phyloP scores from a whole-genome alignment of 1,139 yeast genomes.

The Candida freyschussii region DNA sequence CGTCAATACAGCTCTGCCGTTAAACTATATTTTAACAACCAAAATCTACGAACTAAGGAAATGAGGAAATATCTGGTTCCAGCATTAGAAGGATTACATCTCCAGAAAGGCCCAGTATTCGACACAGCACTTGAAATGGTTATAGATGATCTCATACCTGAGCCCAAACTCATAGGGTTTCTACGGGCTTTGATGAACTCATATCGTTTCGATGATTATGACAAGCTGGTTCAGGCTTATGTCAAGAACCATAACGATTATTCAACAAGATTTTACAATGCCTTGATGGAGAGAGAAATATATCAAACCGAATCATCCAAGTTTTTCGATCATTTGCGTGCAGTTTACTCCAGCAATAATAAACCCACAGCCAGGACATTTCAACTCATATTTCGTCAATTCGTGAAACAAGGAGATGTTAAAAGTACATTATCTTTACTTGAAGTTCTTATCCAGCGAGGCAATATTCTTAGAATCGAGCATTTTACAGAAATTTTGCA shows the following conservation, averaged over 20 bases:
- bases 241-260: background rate
- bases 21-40: constrained; percentile 2
- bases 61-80: constrained; percentile 8
- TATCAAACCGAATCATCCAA: constrained; percentile 1
- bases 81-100: constrained; percentile 5
- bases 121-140: background rate
- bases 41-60: constrained; percentile 1
- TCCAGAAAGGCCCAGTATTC: constrained; percentile 3
- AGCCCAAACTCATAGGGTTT: constrained; percentile 4
- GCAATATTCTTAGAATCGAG: constrained; percentile 47
- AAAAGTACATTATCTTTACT: constrained; percentile 54
- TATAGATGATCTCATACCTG: constrained; percentile 1
- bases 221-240: constrained; percentile 5
- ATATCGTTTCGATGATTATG: constrained; percentile 6
- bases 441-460: constrained; percentile 55
- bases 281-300: constrained; percentile 10
- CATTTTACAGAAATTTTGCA: constrained; percentile 65
- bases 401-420: constrained; percentile 56
- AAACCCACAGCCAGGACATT: constrained; percentile 27
- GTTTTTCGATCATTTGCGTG: constrained; percentile 4
- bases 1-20: constrained; percentile 7
- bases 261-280: constrained; percentile 5
- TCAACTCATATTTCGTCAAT: constrained; percentile 29
- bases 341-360: constrained; percentile 4
- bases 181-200: constrained; percentile 4